phyloP scores from a whole-genome alignment of 805 yeast genomes.

The Komagataella populi region DNA sequence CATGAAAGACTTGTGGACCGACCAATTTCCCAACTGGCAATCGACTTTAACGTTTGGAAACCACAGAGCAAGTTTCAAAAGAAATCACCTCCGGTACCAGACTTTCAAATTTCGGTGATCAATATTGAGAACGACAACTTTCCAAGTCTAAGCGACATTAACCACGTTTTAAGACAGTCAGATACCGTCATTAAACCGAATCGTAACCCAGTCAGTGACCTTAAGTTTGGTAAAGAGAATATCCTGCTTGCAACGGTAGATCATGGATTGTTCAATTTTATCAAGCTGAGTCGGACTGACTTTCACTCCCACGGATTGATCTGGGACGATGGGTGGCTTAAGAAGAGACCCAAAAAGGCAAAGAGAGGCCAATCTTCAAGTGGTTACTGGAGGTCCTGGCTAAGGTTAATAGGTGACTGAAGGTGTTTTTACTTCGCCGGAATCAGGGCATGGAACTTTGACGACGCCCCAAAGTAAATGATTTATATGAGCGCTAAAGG shows the following conservation, averaged over 20 bases:
- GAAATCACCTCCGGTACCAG: conserved; percentile 55
- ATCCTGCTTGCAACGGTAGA: conserved; percentile 50
- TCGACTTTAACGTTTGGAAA: conserved; percentile 70
- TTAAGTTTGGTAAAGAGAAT: conserved; percentile 1
- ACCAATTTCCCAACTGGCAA: conserved; percentile 6
- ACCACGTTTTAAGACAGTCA: conserved; percentile 17
- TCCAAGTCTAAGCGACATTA: conserved; percentile 32
- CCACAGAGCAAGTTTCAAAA: conserved; percentile 65
- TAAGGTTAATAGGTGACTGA: background rate
- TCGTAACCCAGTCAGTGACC: background rate
- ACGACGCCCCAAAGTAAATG: background rate
- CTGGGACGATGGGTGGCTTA: conserved; percentile 15
- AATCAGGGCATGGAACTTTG: background rate
- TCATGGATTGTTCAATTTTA: conserved; percentile 60
- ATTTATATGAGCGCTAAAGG: background rate
- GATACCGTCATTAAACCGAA: conserved; percentile 5
- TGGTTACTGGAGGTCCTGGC: background rate
- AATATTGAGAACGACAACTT: conserved; percentile 28
- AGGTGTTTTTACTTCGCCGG: background rate
- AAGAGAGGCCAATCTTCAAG: conserved; percentile 5
- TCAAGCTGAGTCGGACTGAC: conserved; percentile 35
- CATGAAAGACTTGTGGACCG: background rate
- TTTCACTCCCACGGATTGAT: conserved; percentile 19
- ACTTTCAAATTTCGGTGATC: conserved; percentile 55
- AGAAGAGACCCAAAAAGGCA: background rate